These are phyloP conservation scores for Fusarium euwallaceae DNA, from an alignment of 2,329 filamentous ascomycete species.

Conservation along the genomic window DNA sequence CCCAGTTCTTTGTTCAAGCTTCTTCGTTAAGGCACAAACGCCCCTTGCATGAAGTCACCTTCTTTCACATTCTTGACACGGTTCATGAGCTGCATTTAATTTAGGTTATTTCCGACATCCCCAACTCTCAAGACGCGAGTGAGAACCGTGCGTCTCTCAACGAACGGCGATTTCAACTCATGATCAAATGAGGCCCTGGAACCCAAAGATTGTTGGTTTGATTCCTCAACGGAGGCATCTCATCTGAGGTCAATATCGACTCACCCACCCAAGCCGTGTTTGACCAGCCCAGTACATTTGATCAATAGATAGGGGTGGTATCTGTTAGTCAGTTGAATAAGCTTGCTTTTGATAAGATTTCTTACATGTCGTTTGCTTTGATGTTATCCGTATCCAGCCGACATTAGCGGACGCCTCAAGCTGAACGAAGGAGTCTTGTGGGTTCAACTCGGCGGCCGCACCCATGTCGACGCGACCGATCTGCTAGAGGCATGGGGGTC, in stretches of 20 bases:
- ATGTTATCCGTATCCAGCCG: neutral
- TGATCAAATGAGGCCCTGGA: neutral
- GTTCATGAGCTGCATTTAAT: neutral
- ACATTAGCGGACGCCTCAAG: constrained; percentile 6
- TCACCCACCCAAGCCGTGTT: neutral
- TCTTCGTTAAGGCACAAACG: neutral
- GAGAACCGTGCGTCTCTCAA: neutral
- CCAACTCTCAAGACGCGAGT: neutral
- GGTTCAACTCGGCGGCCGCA: neutral
- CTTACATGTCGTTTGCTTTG: constrained; percentile 7
- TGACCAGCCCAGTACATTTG: neutral
- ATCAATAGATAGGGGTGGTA: neutral
- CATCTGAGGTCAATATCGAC: neutral
- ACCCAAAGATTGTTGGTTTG: neutral
- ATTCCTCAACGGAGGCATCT: neutral
- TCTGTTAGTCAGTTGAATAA: neutral
- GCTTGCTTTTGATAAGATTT: constrained; percentile 2
- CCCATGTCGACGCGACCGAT: neutral
- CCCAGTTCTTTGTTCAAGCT: neutral
- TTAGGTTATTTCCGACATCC: neutral
- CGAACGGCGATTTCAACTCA: neutral
- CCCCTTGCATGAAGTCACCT: neutral
- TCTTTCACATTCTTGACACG: neutral
- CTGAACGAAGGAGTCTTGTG: neutral
- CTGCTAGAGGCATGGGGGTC: neutral